Percentiles rank a stretch among this genome's conserved stretches.
Evolutionary conservation across 768 basidiomycete species (phyloP).

Genomic region (Saitozyma podzolica): DNA sequence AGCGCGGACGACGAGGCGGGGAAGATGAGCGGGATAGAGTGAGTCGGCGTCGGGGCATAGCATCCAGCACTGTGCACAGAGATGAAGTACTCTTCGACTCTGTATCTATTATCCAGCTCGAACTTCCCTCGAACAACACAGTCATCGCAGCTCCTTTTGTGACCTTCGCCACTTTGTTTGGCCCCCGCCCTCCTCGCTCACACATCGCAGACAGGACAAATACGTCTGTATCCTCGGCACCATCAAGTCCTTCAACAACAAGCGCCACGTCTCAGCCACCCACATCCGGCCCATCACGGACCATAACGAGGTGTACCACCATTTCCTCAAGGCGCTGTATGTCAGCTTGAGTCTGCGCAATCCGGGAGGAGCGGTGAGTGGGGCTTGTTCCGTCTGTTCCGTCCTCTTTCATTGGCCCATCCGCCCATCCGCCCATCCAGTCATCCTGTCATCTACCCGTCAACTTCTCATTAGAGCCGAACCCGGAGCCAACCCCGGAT

Average conservation of each 20-base stretch:
- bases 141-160: neutral
- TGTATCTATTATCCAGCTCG: too few relatives aligned
- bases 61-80: neutral
- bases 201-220: slow-evolving; percentile 62
- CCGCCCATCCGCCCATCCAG: neutral
- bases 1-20: slow-evolving; percentile 61
- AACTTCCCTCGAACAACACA: too few relatives aligned
- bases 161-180: neutral
- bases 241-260: slow-evolving; percentile 77
- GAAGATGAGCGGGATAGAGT: slow-evolving; percentile 51
- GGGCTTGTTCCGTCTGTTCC: neutral
- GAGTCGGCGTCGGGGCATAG: slow-evolving; percentile 17
- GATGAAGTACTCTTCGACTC: too few relatives aligned
- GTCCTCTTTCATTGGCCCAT: neutral
- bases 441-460: too few relatives aligned
- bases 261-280: slow-evolving; percentile 76
- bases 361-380: slow-evolving; percentile 62
- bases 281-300: slow-evolving; percentile 71
- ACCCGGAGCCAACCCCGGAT: too few relatives aligned
- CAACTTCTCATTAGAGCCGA: too few relatives aligned
- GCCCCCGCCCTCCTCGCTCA: neutral
- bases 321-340: slow-evolving; percentile 72
- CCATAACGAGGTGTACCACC: slow-evolving; percentile 76
- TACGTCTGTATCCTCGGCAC: slow-evolving; percentile 79
- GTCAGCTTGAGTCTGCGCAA: slow-evolving; percentile 62